A percentile compares a stretch with the other conserved stretches of the same genome.
Conservation (phyloP, 1,139 yeast genomes). For the Groenewaldozyma auringiensis region DNA sequence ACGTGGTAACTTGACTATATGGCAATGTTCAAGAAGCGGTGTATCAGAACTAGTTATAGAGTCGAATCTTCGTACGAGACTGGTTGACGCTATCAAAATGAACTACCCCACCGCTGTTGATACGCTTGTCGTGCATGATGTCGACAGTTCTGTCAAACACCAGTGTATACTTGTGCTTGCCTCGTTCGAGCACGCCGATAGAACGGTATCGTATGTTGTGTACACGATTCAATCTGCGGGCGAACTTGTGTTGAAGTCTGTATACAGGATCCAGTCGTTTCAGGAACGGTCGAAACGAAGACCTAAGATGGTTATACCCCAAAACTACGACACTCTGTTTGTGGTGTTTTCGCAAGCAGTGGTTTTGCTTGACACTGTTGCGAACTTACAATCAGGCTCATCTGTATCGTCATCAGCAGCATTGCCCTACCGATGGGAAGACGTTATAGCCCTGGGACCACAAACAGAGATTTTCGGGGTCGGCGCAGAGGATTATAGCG, state of each 20-base stretch:
- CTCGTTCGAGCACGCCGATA: slow-evolving; percentile 32
- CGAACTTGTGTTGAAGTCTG: slow-evolving; percentile 51
- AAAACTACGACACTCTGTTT: slow-evolving; percentile 56
- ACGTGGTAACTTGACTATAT: slow-evolving; percentile 39
- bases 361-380: slow-evolving; percentile 47
- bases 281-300: slow-evolving; percentile 19
- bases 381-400: too few relatives aligned
- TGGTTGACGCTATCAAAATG: slow-evolving; percentile 36
- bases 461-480: slow-evolving; percentile 52
- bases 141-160: slow-evolving; percentile 28
- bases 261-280: slow-evolving; percentile 47
- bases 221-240: slow-evolving; percentile 44
- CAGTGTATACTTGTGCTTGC: slow-evolving; percentile 47
- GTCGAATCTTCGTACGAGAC: slow-evolving; percentile 29
- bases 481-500: slow-evolving; percentile 42
- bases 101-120: slow-evolving; percentile 39
- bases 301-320: slow-evolving; percentile 54
- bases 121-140: slow-evolving; percentile 46
- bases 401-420: slow-evolving; percentile 30
- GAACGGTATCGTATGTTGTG: slow-evolving; percentile 35
- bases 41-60: slow-evolving; percentile 35
- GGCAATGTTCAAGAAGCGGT: slow-evolving; percentile 43
- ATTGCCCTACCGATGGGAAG: slow-evolving; percentile 67
- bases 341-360: slow-evolving; percentile 54
- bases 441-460: slow-evolving; percentile 49